Percentiles rank a stretch among this genome's conserved stretches.
phyloP scores from a whole-genome alignment of 495 filamentous ascomycete genomes.

The Thozetella sp. region DNA sequence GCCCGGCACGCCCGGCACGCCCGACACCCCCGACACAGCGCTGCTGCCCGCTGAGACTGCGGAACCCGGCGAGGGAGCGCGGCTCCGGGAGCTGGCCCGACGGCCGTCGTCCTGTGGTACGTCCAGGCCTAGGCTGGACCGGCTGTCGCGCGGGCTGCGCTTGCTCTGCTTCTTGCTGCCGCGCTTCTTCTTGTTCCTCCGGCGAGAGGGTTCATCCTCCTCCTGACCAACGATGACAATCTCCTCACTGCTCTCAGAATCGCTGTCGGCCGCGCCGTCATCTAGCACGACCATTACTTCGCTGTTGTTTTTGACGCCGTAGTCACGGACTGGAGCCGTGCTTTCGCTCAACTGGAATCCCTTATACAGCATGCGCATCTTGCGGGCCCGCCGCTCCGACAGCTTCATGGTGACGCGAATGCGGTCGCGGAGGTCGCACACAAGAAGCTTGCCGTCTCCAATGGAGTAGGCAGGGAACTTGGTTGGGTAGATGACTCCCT shows the following conservation, averaged over 20 bases:
- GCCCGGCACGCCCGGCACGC: constrained; percentile 33
- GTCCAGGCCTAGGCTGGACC: constrained; percentile 29
- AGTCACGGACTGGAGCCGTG: constrained; percentile 63
- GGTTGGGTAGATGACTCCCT: constrained; percentile 69
- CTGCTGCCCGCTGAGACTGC: constrained; percentile 6
- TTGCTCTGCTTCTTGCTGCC: constrained; percentile 22
- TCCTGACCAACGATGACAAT: constrained; percentile 33
- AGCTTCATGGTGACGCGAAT: constrained; percentile 66
- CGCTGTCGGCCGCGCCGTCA: constrained; percentile 45
- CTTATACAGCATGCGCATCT: constrained; percentile 80
- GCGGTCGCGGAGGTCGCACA: constrained; percentile 65
- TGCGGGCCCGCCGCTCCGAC: constrained; percentile 48
- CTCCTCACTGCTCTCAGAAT: constrained; percentile 54
- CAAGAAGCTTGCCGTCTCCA: constrained; percentile 70
- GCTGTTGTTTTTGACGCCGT: constrained; percentile 78
- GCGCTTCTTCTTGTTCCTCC: constrained; percentile 20
- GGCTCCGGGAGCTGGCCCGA: constrained; percentile 11
- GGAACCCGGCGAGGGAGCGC: constrained; percentile 4
- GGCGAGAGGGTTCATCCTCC: constrained; percentile 11
- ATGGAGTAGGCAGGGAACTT: constrained; percentile 84
- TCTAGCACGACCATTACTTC: constrained; percentile 65
- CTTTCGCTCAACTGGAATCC: constrained; percentile 75
- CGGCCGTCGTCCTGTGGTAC: constrained; percentile 18
- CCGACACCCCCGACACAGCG: constrained; percentile 23
- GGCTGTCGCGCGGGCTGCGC: constrained; percentile 37